Evolutionary conservation across 371 early-diverging fungal genomes (phyloP).

Genomic region (Gilbertella persicaria): DNA sequence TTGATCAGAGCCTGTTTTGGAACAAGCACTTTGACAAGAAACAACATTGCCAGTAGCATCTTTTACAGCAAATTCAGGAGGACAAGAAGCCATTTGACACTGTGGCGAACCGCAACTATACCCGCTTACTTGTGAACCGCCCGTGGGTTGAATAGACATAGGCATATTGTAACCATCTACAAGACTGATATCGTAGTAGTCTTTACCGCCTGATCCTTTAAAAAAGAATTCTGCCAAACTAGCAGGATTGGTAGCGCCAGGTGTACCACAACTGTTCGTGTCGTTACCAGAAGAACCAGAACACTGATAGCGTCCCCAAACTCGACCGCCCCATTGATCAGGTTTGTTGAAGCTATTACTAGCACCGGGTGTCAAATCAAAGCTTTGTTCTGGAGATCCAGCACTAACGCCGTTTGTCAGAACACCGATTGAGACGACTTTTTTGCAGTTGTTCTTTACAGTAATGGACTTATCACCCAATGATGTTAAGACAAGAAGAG

Average conservation of each 20-base stretch:
- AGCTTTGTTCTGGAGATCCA: conserved; percentile 21
- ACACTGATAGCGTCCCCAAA: conserved; percentile 44
- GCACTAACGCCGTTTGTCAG: conserved; percentile 38
- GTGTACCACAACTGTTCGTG: conserved; percentile 23
- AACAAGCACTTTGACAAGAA: conserved; percentile 41
- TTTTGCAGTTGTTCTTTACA: conserved; percentile 36
- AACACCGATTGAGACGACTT: conserved; percentile 35
- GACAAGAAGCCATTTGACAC: conserved; percentile 32
- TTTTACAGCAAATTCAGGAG: conserved; percentile 30
- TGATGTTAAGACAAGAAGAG: too few relatives aligned
- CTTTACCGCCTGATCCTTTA: conserved; percentile 37
- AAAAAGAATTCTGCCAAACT: conserved; percentile 53
- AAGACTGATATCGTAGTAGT: conserved; percentile 48
- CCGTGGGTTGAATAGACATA: conserved; percentile 28
- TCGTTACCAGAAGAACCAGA: conserved; percentile 28
- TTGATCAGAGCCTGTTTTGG: conserved; percentile 19
- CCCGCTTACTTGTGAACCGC: conserved; percentile 13
- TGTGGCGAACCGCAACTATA: conserved; percentile 42
- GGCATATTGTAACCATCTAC: conserved; percentile 52
- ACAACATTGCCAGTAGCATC: conserved; percentile 33
- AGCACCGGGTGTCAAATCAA: conserved; percentile 38
- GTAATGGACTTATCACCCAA: conserved; percentile 26
- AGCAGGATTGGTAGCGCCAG: conserved; percentile 50
- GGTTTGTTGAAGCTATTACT: conserved; percentile 31
- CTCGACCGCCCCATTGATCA: conserved; percentile 49